phyloP scores from a whole-genome alignment of 169 alveolate genomes.

The Plasmodium gallinaceum region DNA sequence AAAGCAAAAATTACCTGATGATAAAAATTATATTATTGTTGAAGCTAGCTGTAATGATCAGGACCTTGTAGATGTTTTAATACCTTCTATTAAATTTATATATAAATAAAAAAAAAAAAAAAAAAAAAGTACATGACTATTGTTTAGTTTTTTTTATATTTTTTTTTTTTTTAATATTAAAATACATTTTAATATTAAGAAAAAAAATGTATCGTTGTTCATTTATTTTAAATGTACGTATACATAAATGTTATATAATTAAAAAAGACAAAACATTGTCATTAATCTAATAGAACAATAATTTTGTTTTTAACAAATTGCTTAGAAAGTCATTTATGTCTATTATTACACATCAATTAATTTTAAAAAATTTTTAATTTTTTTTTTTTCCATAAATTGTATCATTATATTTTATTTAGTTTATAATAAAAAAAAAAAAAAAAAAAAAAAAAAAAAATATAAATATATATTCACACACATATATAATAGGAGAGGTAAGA shows the following conservation, averaged over 20 bases:
- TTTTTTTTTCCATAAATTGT: no score
- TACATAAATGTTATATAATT: not conserved
- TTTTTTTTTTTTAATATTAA: not conserved
- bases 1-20: conserved; percentile 76
- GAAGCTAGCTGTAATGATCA: conserved; percentile 92
- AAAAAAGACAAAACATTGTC: no score
- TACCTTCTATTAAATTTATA: conserved; percentile 90
- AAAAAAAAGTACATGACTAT: no score
- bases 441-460: not conserved
- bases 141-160: not conserved
- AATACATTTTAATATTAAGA: no score
- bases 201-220: no score
- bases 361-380: no score
- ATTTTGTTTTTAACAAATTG: no score
- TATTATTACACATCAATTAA: no score
- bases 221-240: not conserved
- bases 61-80: conserved; percentile 90
- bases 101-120: conserved; percentile 75
- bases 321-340: no score
- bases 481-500: not conserved
- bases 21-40: conserved; percentile 87
- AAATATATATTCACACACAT: not conserved
- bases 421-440: no score
- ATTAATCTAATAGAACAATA: no score
- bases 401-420: no score